These are phyloP conservation scores for Cladosporium austrohemisphaericum DNA, from an alignment of 2,329 filamentous ascomycete genomes.

Conservation along the genomic window DNA sequence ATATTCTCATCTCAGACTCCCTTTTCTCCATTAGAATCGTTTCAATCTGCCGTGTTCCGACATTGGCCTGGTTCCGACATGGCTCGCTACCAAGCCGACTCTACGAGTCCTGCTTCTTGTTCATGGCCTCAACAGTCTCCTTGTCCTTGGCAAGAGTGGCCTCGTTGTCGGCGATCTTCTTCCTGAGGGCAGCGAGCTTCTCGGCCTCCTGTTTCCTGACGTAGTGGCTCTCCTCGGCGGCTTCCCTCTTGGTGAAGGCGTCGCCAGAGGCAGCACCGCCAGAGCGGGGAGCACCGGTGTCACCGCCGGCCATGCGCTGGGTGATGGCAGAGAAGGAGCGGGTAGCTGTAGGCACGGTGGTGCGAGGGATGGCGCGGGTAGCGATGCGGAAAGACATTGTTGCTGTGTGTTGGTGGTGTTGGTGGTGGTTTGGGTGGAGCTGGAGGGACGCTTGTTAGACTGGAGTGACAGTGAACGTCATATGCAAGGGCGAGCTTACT, in stretches of 20 bases:
- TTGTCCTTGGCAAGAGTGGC: constrained; percentile 29
- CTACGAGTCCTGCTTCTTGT: constrained; percentile 17
- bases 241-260: constrained; percentile 87
- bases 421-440: constrained; percentile 7
- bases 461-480: no score
- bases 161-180: constrained; percentile 33
- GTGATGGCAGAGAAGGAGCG: constrained; percentile 42
- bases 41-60: no score
- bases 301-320: constrained; percentile 42
- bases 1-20: neutral
- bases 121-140: constrained; percentile 25
- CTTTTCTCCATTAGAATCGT: neutral
- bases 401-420: constrained; percentile 19
- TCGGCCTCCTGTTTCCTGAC: constrained; percentile 84
- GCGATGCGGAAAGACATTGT: constrained; percentile 25
- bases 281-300: constrained; percentile 41
- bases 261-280: constrained; percentile 59
- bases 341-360: constrained; percentile 30
- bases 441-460: no score
- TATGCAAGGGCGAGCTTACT: no score
- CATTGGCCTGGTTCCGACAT: no score
- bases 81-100: neutral
- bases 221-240: constrained; percentile 77
- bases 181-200: constrained; percentile 54
- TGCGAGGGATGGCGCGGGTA: constrained; percentile 28